Percentiles rank a stretch among this genome's conserved stretches.
Conservation (phyloP, 768 basidiomycete species). For the Suillus subaureus region DNA sequence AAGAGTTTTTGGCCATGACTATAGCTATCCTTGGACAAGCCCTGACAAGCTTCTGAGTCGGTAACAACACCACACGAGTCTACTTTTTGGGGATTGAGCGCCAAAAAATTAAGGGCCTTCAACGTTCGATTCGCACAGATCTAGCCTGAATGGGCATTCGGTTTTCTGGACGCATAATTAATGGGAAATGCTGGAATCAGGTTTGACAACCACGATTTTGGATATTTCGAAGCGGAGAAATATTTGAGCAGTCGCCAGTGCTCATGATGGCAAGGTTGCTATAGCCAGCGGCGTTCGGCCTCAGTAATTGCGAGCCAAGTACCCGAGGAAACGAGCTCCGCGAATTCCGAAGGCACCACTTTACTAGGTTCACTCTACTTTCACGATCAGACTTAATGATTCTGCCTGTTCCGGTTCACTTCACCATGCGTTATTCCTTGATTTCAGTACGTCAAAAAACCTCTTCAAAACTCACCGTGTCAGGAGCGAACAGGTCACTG, state of each 20-base stretch:
- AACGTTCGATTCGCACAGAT: constrained; percentile 18
- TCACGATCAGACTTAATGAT: constrained; percentile 37
- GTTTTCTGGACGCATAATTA: constrained; percentile 42
- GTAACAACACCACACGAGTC: constrained; percentile 31
- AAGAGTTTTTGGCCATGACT: constrained; percentile 25
- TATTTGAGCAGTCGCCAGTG: constrained; percentile 30
- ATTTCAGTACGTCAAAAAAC: constrained; percentile 29
- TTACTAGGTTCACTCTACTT: constrained; percentile 24
- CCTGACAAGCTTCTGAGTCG: constrained; percentile 15
- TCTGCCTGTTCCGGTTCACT: constrained; percentile 27
- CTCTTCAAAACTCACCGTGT: constrained; percentile 28
- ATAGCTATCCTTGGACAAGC: constrained; percentile 32
- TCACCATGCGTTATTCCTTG: constrained; percentile 35
- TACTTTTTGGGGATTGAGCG: constrained; percentile 29
- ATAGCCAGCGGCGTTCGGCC: constrained; percentile 32
- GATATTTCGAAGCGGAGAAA: constrained; percentile 49
- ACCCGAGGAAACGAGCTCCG: constrained; percentile 34
- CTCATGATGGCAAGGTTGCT: constrained; percentile 44
- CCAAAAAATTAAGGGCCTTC: constrained; percentile 23
- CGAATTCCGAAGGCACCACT: constrained; percentile 30
- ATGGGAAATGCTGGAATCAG: constrained; percentile 39
- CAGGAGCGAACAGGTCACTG: constrained; percentile 17
- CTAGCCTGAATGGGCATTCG: constrained; percentile 54
- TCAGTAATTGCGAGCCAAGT: constrained; percentile 29
- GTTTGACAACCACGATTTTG: constrained; percentile 40